Evolutionary conservation across 352 stramenopile species (phyloP), one percentile per base, ranked within the genome.

Genomic region (Phytophthora tubulina): DNA sequence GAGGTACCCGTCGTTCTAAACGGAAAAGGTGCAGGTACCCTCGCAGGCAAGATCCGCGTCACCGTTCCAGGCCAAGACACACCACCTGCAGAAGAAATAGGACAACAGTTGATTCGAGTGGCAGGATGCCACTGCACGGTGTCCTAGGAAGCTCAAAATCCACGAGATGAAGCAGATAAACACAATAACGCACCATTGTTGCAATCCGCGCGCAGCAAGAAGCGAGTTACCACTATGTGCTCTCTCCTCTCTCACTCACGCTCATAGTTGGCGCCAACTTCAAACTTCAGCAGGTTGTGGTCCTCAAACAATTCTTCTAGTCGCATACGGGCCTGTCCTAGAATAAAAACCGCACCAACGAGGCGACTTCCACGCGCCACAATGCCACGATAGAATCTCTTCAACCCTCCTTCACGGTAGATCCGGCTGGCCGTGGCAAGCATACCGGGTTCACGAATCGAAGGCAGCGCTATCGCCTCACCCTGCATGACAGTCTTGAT

Each of bases 401-500:
- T 58, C 11, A 90, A 55, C 15, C 88, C 88, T 32, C 79, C 80
- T 48, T 88, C 63, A 13, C 57, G 44, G 33, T 80, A 86, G 15
- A 95, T 82, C 5, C 76, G 73, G 30, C 64, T 59, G 30, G 84
- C 79, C 3, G 80, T 77, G 32, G 75, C 70, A 39, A 86, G 42
- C 45, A 81, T 68, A 36, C 68, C 80, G 1, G 75, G 69, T 8
- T 78, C 71, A 15, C 67, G 72, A n/a, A 71, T 54, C 3, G 78
- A 67, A 5, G 78, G 67, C 6, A 90, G 58, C 21, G 42, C 60
- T 63, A 93, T 72, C 6, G 86, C 85, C 58, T 95, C 85, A 49
- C 88, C 88, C 52, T 95, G 88, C 80, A 94, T 91, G n/a, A 95
- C 85, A 1, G 88, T 95, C 77, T 95, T 95, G 39, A 95, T 71